Percentiles rank a stretch among this genome's conserved stretches.
phyloP scores from a whole-genome alignment of 345 rosid species.

The Eucalyptus decipiens region DNA sequence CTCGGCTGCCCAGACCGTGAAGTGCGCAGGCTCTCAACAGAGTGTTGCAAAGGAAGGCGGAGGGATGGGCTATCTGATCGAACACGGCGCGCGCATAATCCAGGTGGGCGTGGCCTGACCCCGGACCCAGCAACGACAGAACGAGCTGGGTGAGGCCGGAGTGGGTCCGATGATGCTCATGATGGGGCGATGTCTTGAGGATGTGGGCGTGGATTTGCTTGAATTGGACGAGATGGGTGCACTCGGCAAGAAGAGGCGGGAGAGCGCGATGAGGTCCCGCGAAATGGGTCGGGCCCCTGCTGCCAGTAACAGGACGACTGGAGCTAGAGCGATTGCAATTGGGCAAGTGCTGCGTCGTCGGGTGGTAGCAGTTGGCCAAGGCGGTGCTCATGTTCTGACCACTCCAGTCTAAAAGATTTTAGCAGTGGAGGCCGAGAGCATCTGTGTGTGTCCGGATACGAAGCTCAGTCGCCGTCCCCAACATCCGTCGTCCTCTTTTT shows the following conservation, averaged over 20 bases:
- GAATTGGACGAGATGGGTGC: neutral
- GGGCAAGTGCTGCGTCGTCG: neutral
- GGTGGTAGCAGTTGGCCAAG: neutral
- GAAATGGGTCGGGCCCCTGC: neutral
- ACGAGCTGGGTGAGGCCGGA: neutral
- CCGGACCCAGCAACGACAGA: neutral
- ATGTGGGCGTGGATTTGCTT: neutral
- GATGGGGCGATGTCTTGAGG: neutral
- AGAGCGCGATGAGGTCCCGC: neutral
- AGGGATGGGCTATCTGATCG: neutral
- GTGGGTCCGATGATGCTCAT: neutral
- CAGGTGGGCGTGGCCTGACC: neutral
- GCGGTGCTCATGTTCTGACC: neutral
- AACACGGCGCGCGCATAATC: neutral
- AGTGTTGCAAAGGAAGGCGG: constrained; percentile 5
- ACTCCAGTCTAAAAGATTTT: neutral
- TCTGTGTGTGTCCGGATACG: neutral
- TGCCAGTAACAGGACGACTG: neutral
- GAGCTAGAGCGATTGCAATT: neutral
- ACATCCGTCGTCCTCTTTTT: neutral
- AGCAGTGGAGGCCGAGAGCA: neutral
- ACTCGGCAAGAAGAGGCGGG: neutral
- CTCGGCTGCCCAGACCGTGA: neutral
- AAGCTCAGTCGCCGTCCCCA: neutral
- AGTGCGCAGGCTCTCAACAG: constrained; percentile 8